phyloP scores from a whole-genome alignment of 495 filamentous ascomycete genomes.

The Margaritispora aquatica region DNA sequence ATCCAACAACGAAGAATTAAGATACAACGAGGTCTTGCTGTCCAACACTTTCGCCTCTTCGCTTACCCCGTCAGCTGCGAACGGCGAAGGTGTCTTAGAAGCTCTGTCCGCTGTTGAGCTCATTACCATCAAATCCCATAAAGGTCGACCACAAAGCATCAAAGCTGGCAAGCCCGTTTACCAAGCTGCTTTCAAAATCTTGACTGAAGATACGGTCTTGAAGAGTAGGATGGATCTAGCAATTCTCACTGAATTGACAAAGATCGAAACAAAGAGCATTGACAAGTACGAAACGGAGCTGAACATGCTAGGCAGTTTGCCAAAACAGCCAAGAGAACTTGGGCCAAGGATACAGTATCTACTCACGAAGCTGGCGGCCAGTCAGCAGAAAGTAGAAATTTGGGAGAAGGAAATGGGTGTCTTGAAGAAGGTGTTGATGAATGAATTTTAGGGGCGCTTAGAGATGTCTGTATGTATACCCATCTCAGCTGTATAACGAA shows the following conservation, averaged over 20 bases:
- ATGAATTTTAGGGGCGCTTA: slow-evolving; percentile 14
- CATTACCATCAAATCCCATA: slow-evolving; percentile 63
- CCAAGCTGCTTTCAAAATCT: slow-evolving; percentile 66
- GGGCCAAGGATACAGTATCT: slow-evolving; percentile 60
- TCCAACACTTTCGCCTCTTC: slow-evolving; percentile 61
- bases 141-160: slow-evolving; percentile 71
- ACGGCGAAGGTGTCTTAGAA: slow-evolving; percentile 65
- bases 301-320: slow-evolving; percentile 50
- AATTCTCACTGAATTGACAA: slow-evolving; percentile 57
- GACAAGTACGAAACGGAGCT: slow-evolving; percentile 79
- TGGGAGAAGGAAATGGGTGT: slow-evolving; percentile 66
- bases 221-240: slow-evolving; percentile 68
- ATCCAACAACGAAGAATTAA: slow-evolving; percentile 50
- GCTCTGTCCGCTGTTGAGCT: slow-evolving; percentile 83
- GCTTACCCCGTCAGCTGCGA: slow-evolving; percentile 30
- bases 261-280: slow-evolving; percentile 67
- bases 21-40: slow-evolving; percentile 80
- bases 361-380: slow-evolving; percentile 57
- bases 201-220: slow-evolving; percentile 68
- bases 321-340: slow-evolving; percentile 57
- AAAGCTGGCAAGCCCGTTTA: slow-evolving; percentile 84
- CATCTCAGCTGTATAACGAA: slow-evolving; percentile 12
- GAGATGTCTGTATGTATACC: slow-evolving; percentile 6
- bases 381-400: slow-evolving; percentile 68
- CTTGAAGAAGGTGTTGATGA: slow-evolving; percentile 54